These are phyloP conservation scores for Cryptococcus amylolentus DNA, from an alignment of 1,284 basidiomycete genomes.

Conservation along the genomic window DNA sequence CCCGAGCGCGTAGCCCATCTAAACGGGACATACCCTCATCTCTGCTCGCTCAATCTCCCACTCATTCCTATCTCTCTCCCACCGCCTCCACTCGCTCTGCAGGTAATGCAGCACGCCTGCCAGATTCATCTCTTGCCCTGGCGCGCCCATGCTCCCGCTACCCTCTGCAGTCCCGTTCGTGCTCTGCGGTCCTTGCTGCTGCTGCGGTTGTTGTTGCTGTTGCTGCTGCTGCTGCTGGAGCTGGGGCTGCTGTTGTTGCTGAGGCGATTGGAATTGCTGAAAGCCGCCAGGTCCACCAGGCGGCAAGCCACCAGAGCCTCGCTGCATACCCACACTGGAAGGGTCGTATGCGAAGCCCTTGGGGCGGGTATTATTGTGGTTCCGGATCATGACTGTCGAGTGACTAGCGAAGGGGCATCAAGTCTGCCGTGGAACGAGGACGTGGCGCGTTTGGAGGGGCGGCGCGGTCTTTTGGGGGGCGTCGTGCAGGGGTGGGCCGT, in stretches of 20 bases:
- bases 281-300: neutral
- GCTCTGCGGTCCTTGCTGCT: conserved; percentile 5
- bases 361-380: neutral
- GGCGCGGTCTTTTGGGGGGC: too few relatives aligned
- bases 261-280: conserved; percentile 17
- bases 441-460: too few relatives aligned
- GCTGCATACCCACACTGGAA: neutral
- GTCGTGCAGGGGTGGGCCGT: neutral
- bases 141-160: conserved; percentile 21
- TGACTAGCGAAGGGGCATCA: too few relatives aligned
- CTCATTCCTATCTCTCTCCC: conserved; percentile 96
- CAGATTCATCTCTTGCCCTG: conserved; percentile 70
- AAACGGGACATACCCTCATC: conserved; percentile 74
- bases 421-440: too few relatives aligned
- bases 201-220: conserved; percentile 18
- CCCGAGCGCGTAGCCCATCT: neutral
- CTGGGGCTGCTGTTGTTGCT: conserved; percentile 20
- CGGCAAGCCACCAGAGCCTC: too few relatives aligned
- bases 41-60: conserved; percentile 99
- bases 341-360: neutral
- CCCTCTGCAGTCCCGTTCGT: conserved; percentile 24
- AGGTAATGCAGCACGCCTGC: conserved; percentile 94
- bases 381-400: neutral
- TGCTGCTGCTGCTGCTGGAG: conserved; percentile 12
- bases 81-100: conserved; percentile 95